Evolutionary conservation across 1,139 yeast genomes (phyloP), one percentile per base, ranked within the genome.

Genomic region (Nakaseomyces nivariensis): DNA sequence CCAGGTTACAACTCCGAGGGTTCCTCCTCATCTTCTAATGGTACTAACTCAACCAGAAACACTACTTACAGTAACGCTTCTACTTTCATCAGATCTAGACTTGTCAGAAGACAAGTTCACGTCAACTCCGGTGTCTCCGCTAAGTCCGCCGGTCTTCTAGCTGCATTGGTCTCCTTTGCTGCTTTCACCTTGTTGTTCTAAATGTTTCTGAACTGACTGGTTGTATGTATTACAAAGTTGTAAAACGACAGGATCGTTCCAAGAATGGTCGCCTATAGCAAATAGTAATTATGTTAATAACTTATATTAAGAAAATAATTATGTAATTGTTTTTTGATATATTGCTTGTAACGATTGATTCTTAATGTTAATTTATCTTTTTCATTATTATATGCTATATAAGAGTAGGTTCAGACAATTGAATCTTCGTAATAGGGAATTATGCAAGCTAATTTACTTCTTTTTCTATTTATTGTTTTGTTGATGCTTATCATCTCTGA

Each of bases 1-100:
- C 61, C 72, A 8, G 59, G 56, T 26, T 72, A 69, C 52, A 17
- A 10, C 13, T 63, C 71, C 4, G 54, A 67, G 7, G 68, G 74
- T 7, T 45, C 38, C 24, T 37, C 46, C 11, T 24, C 42, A 24
- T 38, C 44, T 25, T 29, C 44, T 7, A 38, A 38, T 31, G 31
- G 42, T 26, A 38, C 42, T 5, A 38, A 38, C 42, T 24, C 31
- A 5, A 38, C 42, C 29, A 24, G 31, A 24, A 38, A 38, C 42
- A 38, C 6, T 2, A 26, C 31, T 38, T 36, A 36, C 38, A 4
- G 26, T 5, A 36, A 36, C 13, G 38, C 38, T 17, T 36, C 38
- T 36, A 6, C 8, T 24, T 4, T 1, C 29, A 38, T 25, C 31
- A 6, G 24, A 11, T 38, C 42, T 24, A 38, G 31, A 38, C 13